phyloP scores from a whole-genome alignment of 495 filamentous ascomycete species.

The Tuber melanosporum region DNA sequence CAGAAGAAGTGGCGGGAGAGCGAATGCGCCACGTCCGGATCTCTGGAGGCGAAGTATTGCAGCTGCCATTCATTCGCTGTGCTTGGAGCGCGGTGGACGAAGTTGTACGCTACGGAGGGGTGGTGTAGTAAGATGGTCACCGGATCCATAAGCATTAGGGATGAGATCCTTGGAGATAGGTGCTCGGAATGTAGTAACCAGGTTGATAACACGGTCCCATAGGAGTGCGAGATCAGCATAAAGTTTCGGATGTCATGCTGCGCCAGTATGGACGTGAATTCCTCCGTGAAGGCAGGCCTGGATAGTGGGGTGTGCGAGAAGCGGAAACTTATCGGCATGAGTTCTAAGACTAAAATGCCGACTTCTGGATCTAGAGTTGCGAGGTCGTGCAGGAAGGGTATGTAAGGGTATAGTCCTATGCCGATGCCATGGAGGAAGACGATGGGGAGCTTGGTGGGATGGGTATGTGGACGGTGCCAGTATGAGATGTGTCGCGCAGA shows the following conservation, averaged over 20 bases:
- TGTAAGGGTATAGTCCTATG: constrained; percentile 60
- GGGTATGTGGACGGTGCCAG: constrained; percentile 59
- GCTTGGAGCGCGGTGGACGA: constrained; percentile 52
- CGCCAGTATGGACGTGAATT: constrained; percentile 51
- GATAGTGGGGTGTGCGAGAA: constrained; percentile 50
- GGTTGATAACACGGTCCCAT: constrained; percentile 57
- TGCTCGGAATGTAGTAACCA: constrained; percentile 52
- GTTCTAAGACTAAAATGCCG: constrained; percentile 59
- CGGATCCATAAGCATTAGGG: constrained; percentile 57
- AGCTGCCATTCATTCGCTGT: constrained; percentile 59
- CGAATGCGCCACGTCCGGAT: constrained; percentile 56
- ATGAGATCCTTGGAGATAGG: constrained; percentile 46
- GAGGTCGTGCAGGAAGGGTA: constrained; percentile 51
- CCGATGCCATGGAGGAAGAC: constrained; percentile 68
- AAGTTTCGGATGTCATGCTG: constrained; percentile 51
- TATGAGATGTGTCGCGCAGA: constrained; percentile 53
- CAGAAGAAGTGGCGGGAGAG: constrained; percentile 61
- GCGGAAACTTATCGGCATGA: constrained; percentile 57
- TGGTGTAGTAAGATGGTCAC: constrained; percentile 60
- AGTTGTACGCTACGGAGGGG: constrained; percentile 66
- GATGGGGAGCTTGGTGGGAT: constrained; percentile 50
- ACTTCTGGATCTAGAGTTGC: constrained; percentile 42
- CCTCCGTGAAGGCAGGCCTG: constrained; percentile 48
- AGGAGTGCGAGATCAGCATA: constrained; percentile 56
- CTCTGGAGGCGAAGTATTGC: constrained; percentile 61